phyloP scores from a whole-genome alignment of 2,329 filamentous ascomycete species.

The Pyrenophora seminiperda region DNA sequence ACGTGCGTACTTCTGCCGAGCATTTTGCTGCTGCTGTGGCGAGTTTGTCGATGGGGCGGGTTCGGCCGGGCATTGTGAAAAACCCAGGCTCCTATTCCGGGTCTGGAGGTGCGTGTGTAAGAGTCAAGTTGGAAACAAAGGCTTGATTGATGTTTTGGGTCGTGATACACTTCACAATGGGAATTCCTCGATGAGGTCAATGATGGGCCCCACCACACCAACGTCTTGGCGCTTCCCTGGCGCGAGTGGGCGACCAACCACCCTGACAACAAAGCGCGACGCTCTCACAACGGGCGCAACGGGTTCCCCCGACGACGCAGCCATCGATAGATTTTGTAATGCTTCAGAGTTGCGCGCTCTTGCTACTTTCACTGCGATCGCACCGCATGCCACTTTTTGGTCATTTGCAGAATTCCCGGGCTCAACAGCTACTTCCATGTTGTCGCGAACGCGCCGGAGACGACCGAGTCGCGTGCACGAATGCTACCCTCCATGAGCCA shows the following conservation, averaged over 20 bases:
- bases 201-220: constrained; percentile 11
- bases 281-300: constrained; percentile 15
- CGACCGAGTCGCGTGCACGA: constrained; percentile 46
- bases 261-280: constrained; percentile 39
- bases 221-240: constrained; percentile 22
- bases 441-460: constrained; percentile 48
- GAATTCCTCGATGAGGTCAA: constrained; percentile 19
- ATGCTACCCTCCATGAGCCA: constrained; percentile 50
- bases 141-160: neutral
- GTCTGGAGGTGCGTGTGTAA: neutral
- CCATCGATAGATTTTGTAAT: constrained; percentile 31
- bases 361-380: constrained; percentile 7
- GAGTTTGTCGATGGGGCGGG: constrained; percentile 71
- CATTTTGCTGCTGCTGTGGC: constrained; percentile 69
- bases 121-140: neutral
- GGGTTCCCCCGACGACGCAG: constrained; percentile 11
- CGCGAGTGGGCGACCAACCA: constrained; percentile 29
- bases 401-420: constrained; percentile 6
- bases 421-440: constrained; percentile 40
- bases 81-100: neutral
- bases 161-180: neutral
- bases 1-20: constrained; percentile 62
- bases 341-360: constrained; percentile 24
- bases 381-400: constrained; percentile 9
- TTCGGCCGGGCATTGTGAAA: constrained; percentile 46